Evolutionary conservation across 2,329 filamentous ascomycete genomes (phyloP), one percentile per base, ranked within the genome.

Genomic region (Niveomyces coronatus): DNA sequence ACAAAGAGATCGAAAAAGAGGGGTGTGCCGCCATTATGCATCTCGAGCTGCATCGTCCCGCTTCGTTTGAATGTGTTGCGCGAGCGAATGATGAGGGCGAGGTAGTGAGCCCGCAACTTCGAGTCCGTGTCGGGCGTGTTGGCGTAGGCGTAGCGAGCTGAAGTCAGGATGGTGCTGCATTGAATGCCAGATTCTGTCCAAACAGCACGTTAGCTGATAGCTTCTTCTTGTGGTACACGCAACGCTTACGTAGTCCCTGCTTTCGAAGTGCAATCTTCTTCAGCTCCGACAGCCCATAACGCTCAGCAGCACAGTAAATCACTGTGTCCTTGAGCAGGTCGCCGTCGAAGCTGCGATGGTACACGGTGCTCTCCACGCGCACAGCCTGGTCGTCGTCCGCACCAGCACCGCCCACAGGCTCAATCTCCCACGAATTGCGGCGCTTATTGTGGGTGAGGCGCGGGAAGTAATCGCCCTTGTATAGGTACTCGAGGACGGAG

Each of bases 1-100:
- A 94, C 88, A 57, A 94, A 95, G 31, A 94, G 68, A 55, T 94
- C 88, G 56, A 94, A 95, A 66, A 94, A 94, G 42, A 94, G 68
- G 53, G 83, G 74, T 1, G 69, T 83, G 38, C 85, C 85, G 19
- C 88, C 88, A 44, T 77, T 76, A 58, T 83, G 83, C 87, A 95
- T 94, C 65, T 94, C 87, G 49, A 85, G 76, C 63, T 94, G 88
- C 87, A 94, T 94, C 4, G 87, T 94, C 39, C 87, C 86, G 60
- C 86, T 94, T 39, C 85, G 74, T 70, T 94, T 94, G 64, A 95
- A 94, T 3, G 85, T 94, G 54, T 76, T 74, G 48, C 88, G 76
- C 50, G 82, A 85, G 47, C 87, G 79, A 55, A 94, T 93, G 61
- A 94, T 94, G 54, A 94, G 76, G 14, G 88, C 86, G 26, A 94